Conservation (phyloP, 2,329 filamentous ascomycete species). For the Lachnellula occidentalis region DNA sequence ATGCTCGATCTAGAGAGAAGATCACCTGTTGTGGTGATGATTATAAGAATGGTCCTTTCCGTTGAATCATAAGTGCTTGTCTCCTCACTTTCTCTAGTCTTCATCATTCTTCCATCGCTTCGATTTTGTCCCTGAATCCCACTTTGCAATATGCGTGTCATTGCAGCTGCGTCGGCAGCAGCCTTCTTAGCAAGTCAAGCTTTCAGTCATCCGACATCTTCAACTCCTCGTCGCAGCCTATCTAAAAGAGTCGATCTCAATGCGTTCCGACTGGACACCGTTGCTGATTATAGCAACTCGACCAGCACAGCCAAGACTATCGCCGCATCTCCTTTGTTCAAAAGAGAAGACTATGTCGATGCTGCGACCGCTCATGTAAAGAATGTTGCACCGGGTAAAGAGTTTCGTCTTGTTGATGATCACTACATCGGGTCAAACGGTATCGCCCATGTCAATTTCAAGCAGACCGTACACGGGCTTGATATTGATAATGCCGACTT, state of each 20-base stretch:
- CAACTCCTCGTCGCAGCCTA: conserved; percentile 31
- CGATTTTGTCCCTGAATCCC: neutral
- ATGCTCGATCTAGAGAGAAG: neutral
- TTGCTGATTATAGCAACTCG: conserved; percentile 12
- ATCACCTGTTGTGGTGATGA: neutral
- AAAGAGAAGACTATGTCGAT: conserved; percentile 34
- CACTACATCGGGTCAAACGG: conserved; percentile 51
- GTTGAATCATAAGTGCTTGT: neutral
- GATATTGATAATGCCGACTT: conserved; percentile 51
- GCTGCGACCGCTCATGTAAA: conserved; percentile 42
- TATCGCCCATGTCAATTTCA: conserved; percentile 53
- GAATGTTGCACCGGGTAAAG: conserved; percentile 32
- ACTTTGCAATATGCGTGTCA: conserved; percentile 7
- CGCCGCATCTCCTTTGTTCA: neutral
- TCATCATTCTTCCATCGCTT: neutral
- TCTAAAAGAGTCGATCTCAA: conserved; percentile 20
- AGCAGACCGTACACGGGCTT: conserved; percentile 51
- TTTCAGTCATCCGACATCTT: conserved; percentile 1
- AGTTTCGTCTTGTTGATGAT: conserved; percentile 47
- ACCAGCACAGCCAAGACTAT: neutral
- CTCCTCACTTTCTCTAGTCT: neutral
- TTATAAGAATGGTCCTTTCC: neutral
- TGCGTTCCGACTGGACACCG: conserved; percentile 11
- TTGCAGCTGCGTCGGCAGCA: neutral
- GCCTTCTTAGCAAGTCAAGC: conserved; percentile 3